phyloP scores from a whole-genome alignment of 139 green algal genomes.

The Chlamydomonas schloesseri region DNA sequence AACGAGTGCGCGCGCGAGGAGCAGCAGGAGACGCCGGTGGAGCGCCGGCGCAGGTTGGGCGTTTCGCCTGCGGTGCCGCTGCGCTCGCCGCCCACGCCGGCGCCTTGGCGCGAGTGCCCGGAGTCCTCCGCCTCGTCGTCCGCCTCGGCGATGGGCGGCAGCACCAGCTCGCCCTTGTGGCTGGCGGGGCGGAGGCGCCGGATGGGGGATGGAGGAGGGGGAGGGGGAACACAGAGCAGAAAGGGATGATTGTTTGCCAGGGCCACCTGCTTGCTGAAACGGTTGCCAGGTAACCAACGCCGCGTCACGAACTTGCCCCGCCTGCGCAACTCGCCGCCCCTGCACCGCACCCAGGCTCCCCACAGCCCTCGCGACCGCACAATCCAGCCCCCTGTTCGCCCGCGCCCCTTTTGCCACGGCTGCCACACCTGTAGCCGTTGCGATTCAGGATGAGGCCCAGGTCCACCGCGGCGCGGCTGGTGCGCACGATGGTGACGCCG shows the following conservation, averaged over 20 bases:
- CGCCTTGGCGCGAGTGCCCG: background rate
- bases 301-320: no score
- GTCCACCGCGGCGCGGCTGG: conserved; percentile 73
- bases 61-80: background rate
- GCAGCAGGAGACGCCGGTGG: conserved; percentile 29
- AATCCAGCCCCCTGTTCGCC: no score
- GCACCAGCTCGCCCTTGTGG: conserved; percentile 36
- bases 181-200: background rate
- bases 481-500: conserved; percentile 71
- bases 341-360: no score
- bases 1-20: conserved; percentile 39
- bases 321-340: no score
- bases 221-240: background rate
- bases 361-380: no score
- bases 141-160: conserved; percentile 48
- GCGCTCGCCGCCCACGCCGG: background rate
- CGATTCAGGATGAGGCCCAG: conserved; percentile 75
- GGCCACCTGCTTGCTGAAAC: no score
- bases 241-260: no score
- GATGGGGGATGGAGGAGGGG: background rate
- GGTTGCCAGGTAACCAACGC: no score
- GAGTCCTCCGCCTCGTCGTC: conserved; percentile 35
- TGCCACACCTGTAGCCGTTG: conserved; percentile 33
- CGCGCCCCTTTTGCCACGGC: no score
- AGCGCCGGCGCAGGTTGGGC: conserved; percentile 21